Conservation (phyloP, 495 filamentous ascomycete species). For the Bombardia bombarda region DNA sequence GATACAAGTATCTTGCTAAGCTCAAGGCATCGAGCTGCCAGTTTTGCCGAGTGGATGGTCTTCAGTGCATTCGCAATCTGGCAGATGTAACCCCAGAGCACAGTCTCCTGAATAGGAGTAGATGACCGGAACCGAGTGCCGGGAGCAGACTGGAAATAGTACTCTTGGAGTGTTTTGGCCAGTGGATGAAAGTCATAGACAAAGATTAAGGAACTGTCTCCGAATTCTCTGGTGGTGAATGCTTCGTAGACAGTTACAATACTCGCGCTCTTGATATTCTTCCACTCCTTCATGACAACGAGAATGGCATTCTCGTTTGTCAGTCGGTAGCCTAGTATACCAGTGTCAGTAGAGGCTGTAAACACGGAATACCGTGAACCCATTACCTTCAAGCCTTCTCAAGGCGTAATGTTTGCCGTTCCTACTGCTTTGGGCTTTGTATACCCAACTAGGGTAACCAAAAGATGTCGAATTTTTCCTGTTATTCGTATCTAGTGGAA, state of each 20-base stretch:
- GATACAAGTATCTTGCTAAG: conserved; percentile 79
- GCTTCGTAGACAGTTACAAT: conserved; percentile 85
- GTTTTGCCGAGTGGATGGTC: conserved; percentile 68
- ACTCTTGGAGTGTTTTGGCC: conserved; percentile 81
- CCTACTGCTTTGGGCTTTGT: conserved; percentile 85
- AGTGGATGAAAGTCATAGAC: conserved; percentile 89
- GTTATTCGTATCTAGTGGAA: conserved; percentile 77
- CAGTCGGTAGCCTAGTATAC: conserved; percentile 46
- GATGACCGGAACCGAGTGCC: conserved; percentile 34
- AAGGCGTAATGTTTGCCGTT: conserved; percentile 81
- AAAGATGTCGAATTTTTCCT: conserved; percentile 64
- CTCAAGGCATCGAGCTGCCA: conserved; percentile 79
- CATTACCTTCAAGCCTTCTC: conserved; percentile 65
- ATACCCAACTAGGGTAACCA: conserved; percentile 84
- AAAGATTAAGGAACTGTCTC: conserved; percentile 90
- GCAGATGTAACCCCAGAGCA: conserved; percentile 86
- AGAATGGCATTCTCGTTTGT: conserved; percentile 84
- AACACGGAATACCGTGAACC: neutral
- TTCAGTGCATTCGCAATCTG: conserved; percentile 88
- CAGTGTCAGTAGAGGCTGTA: neutral
- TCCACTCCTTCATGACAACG: conserved; percentile 78
- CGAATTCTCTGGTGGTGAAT: conserved; percentile 87
- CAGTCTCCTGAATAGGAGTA: conserved; percentile 59
- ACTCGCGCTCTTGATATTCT: conserved; percentile 69
- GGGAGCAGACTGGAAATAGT: conserved; percentile 55